Conservation (phyloP, 2,329 filamentous ascomycete species). For the Paradendryphiella salina region DNA sequence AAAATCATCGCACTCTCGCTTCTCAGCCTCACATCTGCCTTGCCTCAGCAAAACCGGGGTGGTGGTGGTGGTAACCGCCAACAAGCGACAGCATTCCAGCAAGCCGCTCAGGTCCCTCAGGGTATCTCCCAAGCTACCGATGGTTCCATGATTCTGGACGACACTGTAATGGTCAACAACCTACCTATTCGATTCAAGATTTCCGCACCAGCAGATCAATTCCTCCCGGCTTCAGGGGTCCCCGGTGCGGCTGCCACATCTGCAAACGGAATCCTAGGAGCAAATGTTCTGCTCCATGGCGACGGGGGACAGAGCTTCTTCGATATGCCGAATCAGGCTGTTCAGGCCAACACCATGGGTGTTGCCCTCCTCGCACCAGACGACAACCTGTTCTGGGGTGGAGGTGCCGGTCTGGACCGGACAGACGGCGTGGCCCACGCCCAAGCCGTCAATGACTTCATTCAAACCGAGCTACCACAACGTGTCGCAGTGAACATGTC, state of each 20-base stretch:
- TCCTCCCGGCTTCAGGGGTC: slow-evolving; percentile 56
- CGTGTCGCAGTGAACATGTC: slow-evolving; percentile 58
- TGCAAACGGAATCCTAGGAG: slow-evolving; percentile 44
- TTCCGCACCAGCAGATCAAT: slow-evolving; percentile 58
- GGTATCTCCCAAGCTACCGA: slow-evolving; percentile 54
- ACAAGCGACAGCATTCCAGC: slow-evolving; percentile 38
- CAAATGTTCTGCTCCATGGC: slow-evolving; percentile 63
- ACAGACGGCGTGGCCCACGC: slow-evolving; percentile 61
- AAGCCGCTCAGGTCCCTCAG: slow-evolving; percentile 42
- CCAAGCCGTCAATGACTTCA: slow-evolving; percentile 59
- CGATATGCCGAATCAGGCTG: slow-evolving; percentile 60
- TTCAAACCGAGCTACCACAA: slow-evolving; percentile 55
- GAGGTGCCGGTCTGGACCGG: slow-evolving; percentile 56
- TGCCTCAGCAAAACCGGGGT: slow-evolving; percentile 31
- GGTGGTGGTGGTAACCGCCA: not conserved
- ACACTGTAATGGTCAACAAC: slow-evolving; percentile 58
- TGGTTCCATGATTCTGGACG: slow-evolving; percentile 60
- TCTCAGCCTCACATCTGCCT: slow-evolving; percentile 25
- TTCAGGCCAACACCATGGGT: slow-evolving; percentile 57
- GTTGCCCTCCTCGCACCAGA: slow-evolving; percentile 60
- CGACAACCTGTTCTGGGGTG: slow-evolving; percentile 61
- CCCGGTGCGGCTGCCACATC: slow-evolving; percentile 50
- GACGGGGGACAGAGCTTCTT: slow-evolving; percentile 64
- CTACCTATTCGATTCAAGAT: slow-evolving; percentile 61
- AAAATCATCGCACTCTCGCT: slow-evolving; percentile 22